Evolutionary conservation across 345 rosid genomes (phyloP).

Genomic region (Noccaea bulbosa): DNA sequence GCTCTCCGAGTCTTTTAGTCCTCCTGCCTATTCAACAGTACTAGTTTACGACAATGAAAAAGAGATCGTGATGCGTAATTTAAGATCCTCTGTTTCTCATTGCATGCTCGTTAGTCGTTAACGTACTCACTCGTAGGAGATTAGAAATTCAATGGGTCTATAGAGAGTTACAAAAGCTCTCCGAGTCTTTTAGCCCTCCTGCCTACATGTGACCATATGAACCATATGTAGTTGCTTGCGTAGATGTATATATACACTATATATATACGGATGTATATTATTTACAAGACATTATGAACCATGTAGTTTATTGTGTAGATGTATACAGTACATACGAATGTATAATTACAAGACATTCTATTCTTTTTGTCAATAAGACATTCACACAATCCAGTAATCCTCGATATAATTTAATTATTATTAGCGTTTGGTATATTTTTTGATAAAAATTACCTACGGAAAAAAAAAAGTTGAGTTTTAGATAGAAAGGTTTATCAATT

Average conservation of each 20-base stretch:
- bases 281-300: too few species aligned
- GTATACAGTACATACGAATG: conserved; percentile 3
- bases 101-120: conserved; percentile 33
- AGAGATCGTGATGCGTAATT: conserved; percentile 38
- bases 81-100: conserved; percentile 44
- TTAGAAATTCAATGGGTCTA: conserved; percentile 29
- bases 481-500: too few species aligned
- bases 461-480: too few species aligned
- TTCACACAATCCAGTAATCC: not conserved
- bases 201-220: conserved; percentile 1
- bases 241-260: too few species aligned
- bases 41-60: conserved; percentile 38
- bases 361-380: too few species aligned
- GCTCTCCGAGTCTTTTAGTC: conserved; percentile 29
- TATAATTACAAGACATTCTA: not conserved
- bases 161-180: conserved; percentile 6
- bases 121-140: conserved; percentile 33
- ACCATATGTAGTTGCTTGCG: too few species aligned
- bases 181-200: conserved; percentile 32
- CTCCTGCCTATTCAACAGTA: conserved; percentile 39
- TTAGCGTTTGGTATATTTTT: not conserved
- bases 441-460: too few species aligned
- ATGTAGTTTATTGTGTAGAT: conserved; percentile 21
- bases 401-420: not conserved
- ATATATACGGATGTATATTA: too few species aligned